phyloP scores from a whole-genome alignment of 2,329 filamentous ascomycete genomes.

The Cadophora gregata region DNA sequence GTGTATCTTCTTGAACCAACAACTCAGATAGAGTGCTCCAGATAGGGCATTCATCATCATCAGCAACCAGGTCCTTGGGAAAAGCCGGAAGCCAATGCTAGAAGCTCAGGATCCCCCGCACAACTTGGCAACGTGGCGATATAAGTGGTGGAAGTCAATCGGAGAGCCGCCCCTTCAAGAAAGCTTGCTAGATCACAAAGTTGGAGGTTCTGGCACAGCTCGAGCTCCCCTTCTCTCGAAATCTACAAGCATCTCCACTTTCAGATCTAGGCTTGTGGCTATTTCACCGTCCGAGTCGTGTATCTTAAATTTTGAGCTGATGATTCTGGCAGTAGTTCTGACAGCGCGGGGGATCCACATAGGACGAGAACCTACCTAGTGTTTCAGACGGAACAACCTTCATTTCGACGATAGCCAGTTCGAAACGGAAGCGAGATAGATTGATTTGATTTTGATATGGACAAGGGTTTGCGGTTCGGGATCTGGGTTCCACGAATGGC shows the following conservation, averaged over 20 bases:
- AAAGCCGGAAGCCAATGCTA: no score
- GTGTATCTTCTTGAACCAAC: not conserved
- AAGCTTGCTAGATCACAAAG: not conserved
- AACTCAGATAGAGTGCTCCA: conserved; percentile 10
- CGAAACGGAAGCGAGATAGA: conserved; percentile 8
- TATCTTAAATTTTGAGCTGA: not conserved
- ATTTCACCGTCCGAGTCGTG: not conserved
- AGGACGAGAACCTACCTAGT: not conserved
- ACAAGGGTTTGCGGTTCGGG: not conserved
- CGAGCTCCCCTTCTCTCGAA: not conserved
- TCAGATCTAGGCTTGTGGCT: not conserved
- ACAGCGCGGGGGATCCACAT: not conserved
- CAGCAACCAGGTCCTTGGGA: not conserved
- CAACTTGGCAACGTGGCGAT: not conserved
- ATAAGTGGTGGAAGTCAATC: not conserved
- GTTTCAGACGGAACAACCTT: not conserved
- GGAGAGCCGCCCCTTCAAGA: not conserved
- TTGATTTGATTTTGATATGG: not conserved
- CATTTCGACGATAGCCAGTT: not conserved
- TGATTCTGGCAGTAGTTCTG: not conserved
- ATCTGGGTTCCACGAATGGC: not conserved
- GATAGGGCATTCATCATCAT: not conserved
- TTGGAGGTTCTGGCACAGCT: not conserved
- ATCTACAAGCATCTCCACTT: not conserved
- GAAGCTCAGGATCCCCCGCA: not conserved